These are phyloP conservation scores for Cochlearia excelsa DNA, from an alignment of 345 rosid species.

Conservation along the genomic window DNA sequence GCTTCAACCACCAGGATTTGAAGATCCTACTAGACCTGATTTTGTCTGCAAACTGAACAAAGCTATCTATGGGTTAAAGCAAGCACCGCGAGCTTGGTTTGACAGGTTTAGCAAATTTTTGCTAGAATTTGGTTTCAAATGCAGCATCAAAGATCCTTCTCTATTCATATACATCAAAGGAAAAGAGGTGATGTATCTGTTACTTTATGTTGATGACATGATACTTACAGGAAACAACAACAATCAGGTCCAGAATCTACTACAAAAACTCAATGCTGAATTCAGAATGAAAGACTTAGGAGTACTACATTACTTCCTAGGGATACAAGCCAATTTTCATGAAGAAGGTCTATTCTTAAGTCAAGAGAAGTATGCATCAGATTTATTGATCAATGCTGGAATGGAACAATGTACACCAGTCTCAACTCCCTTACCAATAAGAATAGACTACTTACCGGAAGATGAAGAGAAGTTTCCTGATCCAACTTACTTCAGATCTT, in stretches of 20 bases:
- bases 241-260: not conserved
- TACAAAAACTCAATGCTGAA: not conserved
- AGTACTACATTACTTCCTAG: not conserved
- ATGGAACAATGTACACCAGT: not conserved
- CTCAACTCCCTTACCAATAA: not conserved
- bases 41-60: not conserved
- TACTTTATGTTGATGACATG: not conserved
- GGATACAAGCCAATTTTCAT: not conserved
- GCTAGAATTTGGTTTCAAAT: not conserved
- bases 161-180: not conserved
- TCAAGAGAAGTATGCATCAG: not conserved
- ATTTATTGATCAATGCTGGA: not conserved
- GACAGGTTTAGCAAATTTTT: not conserved
- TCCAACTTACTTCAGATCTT: not conserved
- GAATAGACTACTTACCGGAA: not conserved
- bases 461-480: not conserved
- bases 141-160: not conserved
- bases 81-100: not conserved
- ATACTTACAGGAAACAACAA: not conserved
- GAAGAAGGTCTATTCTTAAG: not conserved
- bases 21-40: not conserved
- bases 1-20: not conserved
- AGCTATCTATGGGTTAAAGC: not conserved
- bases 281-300: not conserved
- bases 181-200: not conserved